phyloP scores from a whole-genome alignment of 2,329 filamentous ascomycete genomes.

The Diaporthe sp. region DNA sequence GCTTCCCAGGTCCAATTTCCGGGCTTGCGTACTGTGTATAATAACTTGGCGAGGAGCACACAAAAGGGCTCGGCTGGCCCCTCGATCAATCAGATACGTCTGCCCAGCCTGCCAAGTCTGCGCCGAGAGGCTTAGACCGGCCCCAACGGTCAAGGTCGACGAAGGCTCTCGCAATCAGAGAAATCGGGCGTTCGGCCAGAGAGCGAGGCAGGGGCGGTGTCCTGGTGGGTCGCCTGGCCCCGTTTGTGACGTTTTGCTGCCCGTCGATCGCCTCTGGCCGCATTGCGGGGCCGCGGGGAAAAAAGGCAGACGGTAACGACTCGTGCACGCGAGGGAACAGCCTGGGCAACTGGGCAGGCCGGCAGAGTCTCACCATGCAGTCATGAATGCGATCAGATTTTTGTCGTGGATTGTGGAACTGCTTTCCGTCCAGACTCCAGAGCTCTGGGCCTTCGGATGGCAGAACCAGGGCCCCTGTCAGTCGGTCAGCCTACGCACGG shows the following conservation, averaged over 20 bases:
- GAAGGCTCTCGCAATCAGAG: background rate
- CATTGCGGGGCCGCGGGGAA: slow-evolving; percentile 32
- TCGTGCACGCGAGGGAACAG: slow-evolving; percentile 7
- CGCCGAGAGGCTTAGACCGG: slow-evolving; percentile 34
- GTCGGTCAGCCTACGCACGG: background rate
- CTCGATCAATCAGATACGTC: slow-evolving; percentile 24
- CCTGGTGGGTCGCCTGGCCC: slow-evolving; percentile 20
- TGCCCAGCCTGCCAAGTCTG: slow-evolving; percentile 36
- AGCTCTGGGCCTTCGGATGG: slow-evolving; percentile 18
- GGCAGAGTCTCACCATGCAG: slow-evolving; percentile 2
- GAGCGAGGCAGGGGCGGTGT: slow-evolving; percentile 27
- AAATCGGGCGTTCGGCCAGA: slow-evolving; percentile 20
- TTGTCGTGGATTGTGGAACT: slow-evolving; percentile 8
- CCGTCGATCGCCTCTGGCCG: slow-evolving; percentile 34
- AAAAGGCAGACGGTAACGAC: slow-evolving; percentile 14
- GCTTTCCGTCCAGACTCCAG: background rate
- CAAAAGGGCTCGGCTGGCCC: slow-evolving; percentile 8
- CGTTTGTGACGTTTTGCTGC: slow-evolving; percentile 37
- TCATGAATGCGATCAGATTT: slow-evolving; percentile 28
- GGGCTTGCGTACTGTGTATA: slow-evolving; percentile 15
- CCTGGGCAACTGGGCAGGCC: slow-evolving; percentile 4
- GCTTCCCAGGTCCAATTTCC: background rate
- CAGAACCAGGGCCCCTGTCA: slow-evolving; percentile 13
- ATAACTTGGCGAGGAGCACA: slow-evolving; percentile 23
- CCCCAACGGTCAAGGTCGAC: background rate